Percentiles rank a stretch among this genome's conserved stretches.
Conservation (phyloP, 352 stramenopile genomes). For the Phytopythium boreale region DNA sequence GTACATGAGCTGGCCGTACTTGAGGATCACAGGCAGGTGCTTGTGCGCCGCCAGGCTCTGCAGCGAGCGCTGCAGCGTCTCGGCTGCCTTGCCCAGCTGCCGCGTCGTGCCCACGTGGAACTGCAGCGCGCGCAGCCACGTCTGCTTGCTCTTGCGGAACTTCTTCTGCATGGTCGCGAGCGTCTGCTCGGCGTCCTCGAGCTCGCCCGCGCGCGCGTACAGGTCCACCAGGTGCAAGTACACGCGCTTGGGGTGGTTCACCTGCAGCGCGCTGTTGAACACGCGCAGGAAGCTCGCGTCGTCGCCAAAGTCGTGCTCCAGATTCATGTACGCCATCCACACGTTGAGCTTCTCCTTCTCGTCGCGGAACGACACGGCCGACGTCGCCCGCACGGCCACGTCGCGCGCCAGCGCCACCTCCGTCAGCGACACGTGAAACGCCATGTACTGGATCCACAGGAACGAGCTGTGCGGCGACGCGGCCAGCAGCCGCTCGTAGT, state of each 20-base stretch:
- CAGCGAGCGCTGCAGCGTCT: constrained; percentile 91
- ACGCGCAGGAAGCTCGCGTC: constrained; percentile 88
- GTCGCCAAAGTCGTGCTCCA: constrained; percentile 96
- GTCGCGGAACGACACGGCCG: constrained; percentile 93
- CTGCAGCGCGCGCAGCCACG: constrained; percentile 82
- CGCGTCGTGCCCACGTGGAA: constrained; percentile 81
- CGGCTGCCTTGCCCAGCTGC: constrained; percentile 70
- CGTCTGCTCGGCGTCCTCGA: constrained; percentile 66
- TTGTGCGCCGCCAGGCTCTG: constrained; percentile 93
- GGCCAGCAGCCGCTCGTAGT: constrained; percentile 95
- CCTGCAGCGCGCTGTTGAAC: constrained; percentile 89
- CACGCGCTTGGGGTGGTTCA: constrained; percentile 95
- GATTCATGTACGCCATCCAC: constrained; percentile 94
- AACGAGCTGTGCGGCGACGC: constrained; percentile 94
- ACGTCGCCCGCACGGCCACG: constrained; percentile 91
- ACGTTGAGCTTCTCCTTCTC: constrained; percentile 98
- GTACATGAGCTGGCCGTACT: constrained; percentile 96
- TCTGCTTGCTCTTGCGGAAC: constrained; percentile 89
- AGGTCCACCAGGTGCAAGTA: constrained; percentile 95
- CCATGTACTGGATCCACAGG: constrained; percentile 98
- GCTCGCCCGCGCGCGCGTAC: constrained; percentile 69
- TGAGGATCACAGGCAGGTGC: constrained; percentile 92
- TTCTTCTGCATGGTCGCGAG: constrained; percentile 91
- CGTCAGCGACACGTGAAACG: constrained; percentile 94
- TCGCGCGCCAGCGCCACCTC: constrained; percentile 92